phyloP scores from a whole-genome alignment of 2,329 filamentous ascomycete genomes.

The Magnaporthiopsis incrustans region DNA sequence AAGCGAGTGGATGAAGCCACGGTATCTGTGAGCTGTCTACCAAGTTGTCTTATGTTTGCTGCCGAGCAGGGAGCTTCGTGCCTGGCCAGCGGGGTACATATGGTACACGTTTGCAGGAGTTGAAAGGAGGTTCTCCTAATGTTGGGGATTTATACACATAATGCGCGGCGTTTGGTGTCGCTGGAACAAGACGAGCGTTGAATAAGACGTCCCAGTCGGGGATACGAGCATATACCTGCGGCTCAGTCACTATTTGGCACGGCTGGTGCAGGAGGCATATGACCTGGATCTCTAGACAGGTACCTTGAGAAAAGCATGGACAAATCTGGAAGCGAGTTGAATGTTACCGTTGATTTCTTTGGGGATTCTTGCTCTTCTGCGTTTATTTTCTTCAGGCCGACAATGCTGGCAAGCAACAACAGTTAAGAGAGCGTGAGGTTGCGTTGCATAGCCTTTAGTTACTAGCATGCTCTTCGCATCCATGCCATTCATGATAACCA shows the following conservation, averaged over 20 bases:
- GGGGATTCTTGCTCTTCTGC: too few species aligned
- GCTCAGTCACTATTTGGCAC: not conserved
- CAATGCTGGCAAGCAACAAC: too few species aligned
- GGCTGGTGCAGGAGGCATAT: too few species aligned
- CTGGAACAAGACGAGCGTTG: not conserved
- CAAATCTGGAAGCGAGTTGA: conserved; percentile 2
- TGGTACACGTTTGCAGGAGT: too few species aligned
- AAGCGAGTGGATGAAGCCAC: conserved; percentile 83
- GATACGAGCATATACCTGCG: not conserved
- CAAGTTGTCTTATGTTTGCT: too few species aligned
- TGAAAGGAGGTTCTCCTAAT: not conserved
- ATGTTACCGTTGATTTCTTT: not conserved
- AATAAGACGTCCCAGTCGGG: not conserved
- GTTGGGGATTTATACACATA: not conserved
- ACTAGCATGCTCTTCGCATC: not conserved
- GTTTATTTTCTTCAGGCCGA: too few species aligned
- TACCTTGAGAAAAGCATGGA: not conserved
- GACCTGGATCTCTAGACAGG: not conserved
- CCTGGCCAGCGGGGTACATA: too few species aligned
- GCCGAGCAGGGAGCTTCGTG: too few species aligned
- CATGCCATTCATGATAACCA: not conserved
- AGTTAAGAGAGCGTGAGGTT: too few species aligned
- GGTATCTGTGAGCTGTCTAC: conserved; percentile 46
- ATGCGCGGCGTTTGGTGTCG: not conserved
- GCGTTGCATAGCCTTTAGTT: too few species aligned